A percentile compares a stretch with the other conserved stretches of the same genome.
These are phyloP conservation scores for Yamadazyma atmosphaerica DNA, from an alignment of 1,139 yeast species.

Conservation along the genomic window DNA sequence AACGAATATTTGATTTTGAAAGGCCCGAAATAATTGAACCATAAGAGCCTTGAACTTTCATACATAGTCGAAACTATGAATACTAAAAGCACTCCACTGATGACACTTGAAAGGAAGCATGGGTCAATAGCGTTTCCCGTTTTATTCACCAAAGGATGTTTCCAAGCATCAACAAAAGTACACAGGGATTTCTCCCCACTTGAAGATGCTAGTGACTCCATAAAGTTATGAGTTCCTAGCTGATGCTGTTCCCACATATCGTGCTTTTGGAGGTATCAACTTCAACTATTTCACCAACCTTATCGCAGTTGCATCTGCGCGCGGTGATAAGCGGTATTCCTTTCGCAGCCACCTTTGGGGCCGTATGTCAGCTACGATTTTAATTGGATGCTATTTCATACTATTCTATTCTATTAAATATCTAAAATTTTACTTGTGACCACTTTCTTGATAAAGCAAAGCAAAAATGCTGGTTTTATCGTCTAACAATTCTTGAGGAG, in stretches of 20 bases:
- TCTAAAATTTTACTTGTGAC: constrained; percentile 20
- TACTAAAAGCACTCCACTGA: constrained; percentile 11
- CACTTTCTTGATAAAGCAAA: constrained; percentile 34
- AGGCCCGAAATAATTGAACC: constrained; percentile 27
- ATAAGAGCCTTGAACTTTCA: constrained; percentile 21
- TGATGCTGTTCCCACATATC: too few relatives aligned
- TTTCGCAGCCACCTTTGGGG: too few relatives aligned
- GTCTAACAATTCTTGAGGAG: constrained; percentile 28
- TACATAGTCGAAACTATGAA: constrained; percentile 10
- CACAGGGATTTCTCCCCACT: too few relatives aligned
- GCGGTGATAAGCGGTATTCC: too few relatives aligned
- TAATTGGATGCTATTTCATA: too few relatives aligned
- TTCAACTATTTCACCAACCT: too few relatives aligned
- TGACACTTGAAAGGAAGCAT: constrained; percentile 24
- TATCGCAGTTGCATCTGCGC: too few relatives aligned
- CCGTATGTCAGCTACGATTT: too few relatives aligned
- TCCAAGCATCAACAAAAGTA: constrained; percentile 10
- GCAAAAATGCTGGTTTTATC: constrained; percentile 27
- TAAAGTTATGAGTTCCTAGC: too few relatives aligned
- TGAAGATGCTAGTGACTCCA: neutral
- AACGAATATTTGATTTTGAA: constrained; percentile 28
- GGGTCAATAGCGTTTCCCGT: constrained; percentile 31
- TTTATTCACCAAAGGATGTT: constrained; percentile 24
- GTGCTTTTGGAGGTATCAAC: too few relatives aligned
- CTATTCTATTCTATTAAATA: too few relatives aligned